Percentiles rank a stretch among this genome's conserved stretches.
phyloP scores from a whole-genome alignment of 2,329 filamentous ascomycete species.

The Monilinia polystroma region DNA sequence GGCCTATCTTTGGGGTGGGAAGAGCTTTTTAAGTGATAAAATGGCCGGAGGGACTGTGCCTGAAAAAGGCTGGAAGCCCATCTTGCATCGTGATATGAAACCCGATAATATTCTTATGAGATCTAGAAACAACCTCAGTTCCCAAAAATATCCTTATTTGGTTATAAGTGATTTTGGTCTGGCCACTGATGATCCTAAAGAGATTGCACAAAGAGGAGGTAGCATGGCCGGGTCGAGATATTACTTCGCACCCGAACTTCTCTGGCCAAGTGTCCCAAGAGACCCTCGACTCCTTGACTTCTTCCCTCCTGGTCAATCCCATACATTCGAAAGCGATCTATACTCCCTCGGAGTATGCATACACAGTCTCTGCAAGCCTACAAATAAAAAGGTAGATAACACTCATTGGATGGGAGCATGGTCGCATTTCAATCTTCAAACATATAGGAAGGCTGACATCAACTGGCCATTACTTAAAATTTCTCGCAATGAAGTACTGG shows the following conservation, averaged over 20 bases:
- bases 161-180: conserved; percentile 38
- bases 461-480: not conserved
- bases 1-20: conserved; percentile 33
- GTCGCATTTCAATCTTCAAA: conserved; percentile 13
- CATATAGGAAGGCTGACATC: not conserved
- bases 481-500: not conserved
- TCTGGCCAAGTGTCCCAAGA: conserved; percentile 26
- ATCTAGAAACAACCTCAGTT: conserved; percentile 31
- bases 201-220: conserved; percentile 15
- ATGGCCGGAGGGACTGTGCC: conserved; percentile 7
- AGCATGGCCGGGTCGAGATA: conserved; percentile 25
- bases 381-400: not conserved
- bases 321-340: conserved; percentile 32
- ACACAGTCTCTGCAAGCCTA: conserved; percentile 26
- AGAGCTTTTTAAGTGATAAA: conserved; percentile 20
- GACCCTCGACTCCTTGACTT: not conserved
- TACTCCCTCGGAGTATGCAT: conserved; percentile 33
- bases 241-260: conserved; percentile 34
- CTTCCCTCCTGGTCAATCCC: conserved; percentile 25
- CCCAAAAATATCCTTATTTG: conserved; percentile 34
- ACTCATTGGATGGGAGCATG: not conserved
- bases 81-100: conserved; percentile 38
- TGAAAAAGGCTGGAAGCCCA: conserved; percentile 30
- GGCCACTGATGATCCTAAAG: conserved; percentile 28
- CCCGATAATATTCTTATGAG: conserved; percentile 37